Evolutionary conservation across 441 rosid species (phyloP).

Genomic region (Rhodomyrtus psidioides): DNA sequence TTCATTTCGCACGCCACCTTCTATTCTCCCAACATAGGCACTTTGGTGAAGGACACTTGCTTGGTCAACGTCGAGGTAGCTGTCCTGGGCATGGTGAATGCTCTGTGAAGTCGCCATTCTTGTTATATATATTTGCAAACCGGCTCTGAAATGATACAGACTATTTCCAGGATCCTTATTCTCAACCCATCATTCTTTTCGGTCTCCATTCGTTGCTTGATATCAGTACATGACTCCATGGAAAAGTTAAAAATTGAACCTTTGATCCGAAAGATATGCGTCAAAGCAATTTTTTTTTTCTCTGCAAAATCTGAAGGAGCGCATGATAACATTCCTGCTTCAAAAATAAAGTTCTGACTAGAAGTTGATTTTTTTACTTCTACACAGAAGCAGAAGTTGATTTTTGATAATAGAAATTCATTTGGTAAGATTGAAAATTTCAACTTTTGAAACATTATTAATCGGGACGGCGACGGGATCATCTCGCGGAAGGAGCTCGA

Average conservation of each 20-base stretch:
- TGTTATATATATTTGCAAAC: not conserved
- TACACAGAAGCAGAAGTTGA: too few relatives aligned
- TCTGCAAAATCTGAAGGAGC: not conserved
- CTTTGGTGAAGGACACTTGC: conserved; percentile 8
- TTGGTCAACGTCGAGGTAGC: conserved; percentile 15
- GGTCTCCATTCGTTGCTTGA: not conserved
- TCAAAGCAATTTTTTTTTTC: not conserved
- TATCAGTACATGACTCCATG: not conserved
- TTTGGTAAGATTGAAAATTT: too few relatives aligned
- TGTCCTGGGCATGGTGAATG: conserved; percentile 6
- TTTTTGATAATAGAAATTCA: too few relatives aligned
- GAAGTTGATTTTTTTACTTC: too few relatives aligned
- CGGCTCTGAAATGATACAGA: not conserved
- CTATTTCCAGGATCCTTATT: not conserved
- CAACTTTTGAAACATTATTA: too few relatives aligned
- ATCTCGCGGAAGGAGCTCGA: conserved; percentile 52
- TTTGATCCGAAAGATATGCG: not conserved
- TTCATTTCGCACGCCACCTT: conserved; percentile 3
- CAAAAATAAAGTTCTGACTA: too few relatives aligned
- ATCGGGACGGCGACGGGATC: conserved; percentile 50
- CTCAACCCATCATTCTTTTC: not conserved
- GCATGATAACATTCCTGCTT: too few relatives aligned
- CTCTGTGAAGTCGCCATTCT: not conserved
- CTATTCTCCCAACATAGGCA: not conserved
- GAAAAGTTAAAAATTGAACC: not conserved